Evolutionary conservation across 257 asterid genomes (phyloP).

Genomic region (Hygrophila difformis): DNA sequence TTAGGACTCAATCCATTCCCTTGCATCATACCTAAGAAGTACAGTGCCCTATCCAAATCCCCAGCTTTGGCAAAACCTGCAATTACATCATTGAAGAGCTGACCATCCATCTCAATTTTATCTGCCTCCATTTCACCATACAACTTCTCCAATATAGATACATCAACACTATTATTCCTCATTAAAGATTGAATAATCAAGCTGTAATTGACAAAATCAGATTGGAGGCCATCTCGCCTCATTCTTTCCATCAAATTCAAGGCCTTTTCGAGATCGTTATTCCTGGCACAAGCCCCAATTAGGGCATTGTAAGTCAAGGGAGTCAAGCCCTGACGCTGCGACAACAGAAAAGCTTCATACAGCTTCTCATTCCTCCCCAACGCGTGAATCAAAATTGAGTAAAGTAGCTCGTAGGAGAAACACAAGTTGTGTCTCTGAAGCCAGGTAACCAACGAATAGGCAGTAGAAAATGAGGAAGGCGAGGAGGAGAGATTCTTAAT

Average conservation of each 20-base stretch:
- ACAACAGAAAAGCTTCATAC: conserved; percentile 83
- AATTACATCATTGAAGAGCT: conserved; percentile 65
- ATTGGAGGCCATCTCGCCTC: conserved; percentile 80
- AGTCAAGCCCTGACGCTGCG: conserved; percentile 68
- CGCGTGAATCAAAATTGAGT: conserved; percentile 78
- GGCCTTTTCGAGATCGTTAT: conserved; percentile 83
- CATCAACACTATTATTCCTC: conserved; percentile 52
- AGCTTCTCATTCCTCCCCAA: conserved; percentile 71
- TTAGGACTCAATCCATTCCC: conserved; percentile 76
- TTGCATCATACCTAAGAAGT: conserved; percentile 61
- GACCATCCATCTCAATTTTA: conserved; percentile 73
- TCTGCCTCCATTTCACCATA: conserved; percentile 61
- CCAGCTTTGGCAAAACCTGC: conserved; percentile 77
- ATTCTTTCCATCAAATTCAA: conserved; percentile 71
- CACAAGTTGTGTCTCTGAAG: conserved; percentile 81
- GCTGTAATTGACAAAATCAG: conserved; percentile 85
- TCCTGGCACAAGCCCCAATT: conserved; percentile 94
- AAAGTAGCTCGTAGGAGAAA: conserved; percentile 79
- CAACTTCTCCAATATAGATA: conserved; percentile 49
- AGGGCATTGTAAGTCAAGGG: conserved; percentile 89
- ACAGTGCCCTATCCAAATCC: conserved; percentile 55
- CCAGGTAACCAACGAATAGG: conserved; percentile 72
- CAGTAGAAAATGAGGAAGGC: conserved; percentile 52
- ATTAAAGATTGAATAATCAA: conserved; percentile 67
- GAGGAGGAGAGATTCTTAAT: conserved; percentile 57